These are phyloP conservation scores for Didymella pinodella DNA, from an alignment of 2,329 filamentous ascomycete species.

Conservation along the genomic window DNA sequence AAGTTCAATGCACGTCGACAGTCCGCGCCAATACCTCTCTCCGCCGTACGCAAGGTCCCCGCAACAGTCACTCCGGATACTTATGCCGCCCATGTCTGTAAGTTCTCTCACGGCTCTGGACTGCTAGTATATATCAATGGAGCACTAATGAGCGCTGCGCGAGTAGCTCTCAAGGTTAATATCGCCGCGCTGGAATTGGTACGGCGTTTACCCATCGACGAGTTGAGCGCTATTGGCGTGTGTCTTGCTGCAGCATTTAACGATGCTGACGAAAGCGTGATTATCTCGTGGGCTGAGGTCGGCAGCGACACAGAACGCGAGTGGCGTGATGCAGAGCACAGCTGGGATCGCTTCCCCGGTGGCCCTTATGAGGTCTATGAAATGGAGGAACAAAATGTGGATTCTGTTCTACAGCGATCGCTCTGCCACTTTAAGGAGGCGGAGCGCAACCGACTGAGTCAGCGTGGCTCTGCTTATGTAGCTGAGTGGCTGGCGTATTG, in stretches of 20 bases:
- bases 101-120: slow-evolving; percentile 8
- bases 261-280: not conserved
- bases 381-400: not conserved
- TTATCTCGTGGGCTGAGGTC: slow-evolving; percentile 8
- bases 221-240: not conserved
- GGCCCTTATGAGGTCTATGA: not conserved
- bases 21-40: not conserved
- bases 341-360: slow-evolving; percentile 7
- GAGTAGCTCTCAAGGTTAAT: slow-evolving; percentile 10
- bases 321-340: slow-evolving; percentile 7
- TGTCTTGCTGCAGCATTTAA: slow-evolving; percentile 8
- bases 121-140: slow-evolving; percentile 10
- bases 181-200: slow-evolving; percentile 16
- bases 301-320: slow-evolving; percentile 7
- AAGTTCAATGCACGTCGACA: not conserved
- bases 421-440: not conserved
- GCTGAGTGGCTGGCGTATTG: not conserved
- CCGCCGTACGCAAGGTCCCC: not conserved
- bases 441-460: not conserved
- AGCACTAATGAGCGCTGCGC: slow-evolving; percentile 1
- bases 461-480: not conserved
- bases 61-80: not conserved
- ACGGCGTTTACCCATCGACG: not conserved
- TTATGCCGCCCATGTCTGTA: not conserved
- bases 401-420: not conserved